Conservation (phyloP, 768 basidiomycete species). For the Lentinula raphanica region DNA sequence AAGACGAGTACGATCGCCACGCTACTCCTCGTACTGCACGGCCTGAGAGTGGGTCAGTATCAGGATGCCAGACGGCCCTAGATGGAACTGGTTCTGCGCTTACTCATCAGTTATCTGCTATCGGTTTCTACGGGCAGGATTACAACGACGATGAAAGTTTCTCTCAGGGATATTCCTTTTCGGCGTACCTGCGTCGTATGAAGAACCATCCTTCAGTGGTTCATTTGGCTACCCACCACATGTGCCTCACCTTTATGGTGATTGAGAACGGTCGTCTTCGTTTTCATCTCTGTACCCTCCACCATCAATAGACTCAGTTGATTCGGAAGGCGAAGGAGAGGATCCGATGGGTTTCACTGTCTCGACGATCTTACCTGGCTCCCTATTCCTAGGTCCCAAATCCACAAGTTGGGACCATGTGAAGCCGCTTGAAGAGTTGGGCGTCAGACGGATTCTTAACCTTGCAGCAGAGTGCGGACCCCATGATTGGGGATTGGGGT, state of each 20-base stretch:
- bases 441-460: conserved; percentile 85
- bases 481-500: conserved; percentile 38
- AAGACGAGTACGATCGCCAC: conserved; percentile 20
- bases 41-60: conserved; percentile 32
- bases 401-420: conserved; percentile 71
- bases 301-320: conserved; percentile 37
- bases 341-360: conserved; percentile 68
- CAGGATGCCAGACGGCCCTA: neutral
- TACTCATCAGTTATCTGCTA: neutral
- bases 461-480: conserved; percentile 85
- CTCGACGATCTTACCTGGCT: conserved; percentile 86
- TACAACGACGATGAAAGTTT: neutral
- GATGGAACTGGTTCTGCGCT: conserved; percentile 8
- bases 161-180: neutral
- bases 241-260: conserved; percentile 18
- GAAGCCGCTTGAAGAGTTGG: conserved; percentile 62
- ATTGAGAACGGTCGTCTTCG: conserved; percentile 14
- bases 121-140: conserved; percentile 1
- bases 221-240: conserved; percentile 3
- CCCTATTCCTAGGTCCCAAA: conserved; percentile 90
- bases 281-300: conserved; percentile 23
- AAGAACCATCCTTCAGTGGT: conserved; percentile 6
- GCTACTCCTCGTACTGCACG: conserved; percentile 62
- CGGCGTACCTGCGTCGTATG: neutral
- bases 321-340: conserved; percentile 29